A percentile compares a stretch with the other conserved stretches of the same genome.
These are phyloP conservation scores for Meredithiella fracta DNA, from an alignment of 2,329 filamentous ascomycete species.

Conservation along the genomic window DNA sequence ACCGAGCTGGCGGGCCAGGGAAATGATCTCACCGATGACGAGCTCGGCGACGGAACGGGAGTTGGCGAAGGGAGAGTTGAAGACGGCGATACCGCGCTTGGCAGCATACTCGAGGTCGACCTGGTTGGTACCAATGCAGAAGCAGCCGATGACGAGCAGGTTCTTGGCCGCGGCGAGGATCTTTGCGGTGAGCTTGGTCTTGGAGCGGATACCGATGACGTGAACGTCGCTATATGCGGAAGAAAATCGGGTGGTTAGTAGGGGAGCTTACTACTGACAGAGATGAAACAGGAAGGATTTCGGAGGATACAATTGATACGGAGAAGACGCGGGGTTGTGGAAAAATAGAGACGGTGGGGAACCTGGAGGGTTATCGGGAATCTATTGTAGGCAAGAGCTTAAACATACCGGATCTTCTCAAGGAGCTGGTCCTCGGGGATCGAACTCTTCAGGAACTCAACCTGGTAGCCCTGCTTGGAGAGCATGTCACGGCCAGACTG, in stretches of 20 bases:
- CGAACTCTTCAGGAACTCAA: conserved; percentile 78
- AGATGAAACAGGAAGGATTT: too few species aligned
- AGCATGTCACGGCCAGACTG: conserved; percentile 74
- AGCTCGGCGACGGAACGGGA: conserved; percentile 92
- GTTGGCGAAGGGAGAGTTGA: conserved; percentile 98
- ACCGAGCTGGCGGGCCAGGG: conserved; percentile 75
- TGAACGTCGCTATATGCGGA: conserved; percentile 62
- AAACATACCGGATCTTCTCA: conserved; percentile 73
- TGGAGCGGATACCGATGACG: conserved; percentile 94
- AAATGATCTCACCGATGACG: conserved; percentile 86
- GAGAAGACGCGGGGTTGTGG: background rate
- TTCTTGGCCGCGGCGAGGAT: conserved; percentile 84
- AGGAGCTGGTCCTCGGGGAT: conserved; percentile 86
- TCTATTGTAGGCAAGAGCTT: background rate
- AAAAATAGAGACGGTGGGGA: background rate
- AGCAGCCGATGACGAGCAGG: conserved; percentile 88
- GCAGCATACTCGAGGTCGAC: conserved; percentile 76
- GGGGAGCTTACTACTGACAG: too few species aligned
- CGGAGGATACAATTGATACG: background rate
- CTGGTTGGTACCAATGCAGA: conserved; percentile 97
- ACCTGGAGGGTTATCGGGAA: background rate
- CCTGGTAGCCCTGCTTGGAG: conserved; percentile 78
- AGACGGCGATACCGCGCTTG: conserved; percentile 78
- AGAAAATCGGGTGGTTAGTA: conserved; percentile 10
- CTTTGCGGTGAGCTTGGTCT: conserved; percentile 80